These are phyloP conservation scores for Lineolata rhizophorae DNA, from an alignment of 495 filamentous ascomycete species.

Conservation along the genomic window DNA sequence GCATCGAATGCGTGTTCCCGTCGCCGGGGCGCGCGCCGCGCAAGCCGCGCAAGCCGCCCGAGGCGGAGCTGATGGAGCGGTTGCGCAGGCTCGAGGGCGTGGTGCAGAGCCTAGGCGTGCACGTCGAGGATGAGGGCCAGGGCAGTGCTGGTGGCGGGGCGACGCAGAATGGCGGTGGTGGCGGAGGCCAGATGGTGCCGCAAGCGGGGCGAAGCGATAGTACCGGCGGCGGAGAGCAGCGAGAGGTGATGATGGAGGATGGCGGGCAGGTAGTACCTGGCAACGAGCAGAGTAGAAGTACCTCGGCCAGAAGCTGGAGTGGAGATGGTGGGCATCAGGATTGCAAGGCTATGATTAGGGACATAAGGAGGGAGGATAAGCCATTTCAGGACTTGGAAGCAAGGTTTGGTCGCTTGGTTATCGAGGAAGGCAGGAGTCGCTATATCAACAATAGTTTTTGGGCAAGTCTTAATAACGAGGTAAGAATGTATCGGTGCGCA, in stretches of 20 bases:
- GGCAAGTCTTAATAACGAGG: slow-evolving; percentile 76
- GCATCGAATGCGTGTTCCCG: slow-evolving; percentile 67
- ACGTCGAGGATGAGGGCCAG: slow-evolving; percentile 15
- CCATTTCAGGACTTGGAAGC: slow-evolving; percentile 25
- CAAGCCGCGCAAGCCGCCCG: slow-evolving; percentile 41
- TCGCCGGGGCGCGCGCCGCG: slow-evolving; percentile 62
- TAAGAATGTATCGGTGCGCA: slow-evolving; percentile 15
- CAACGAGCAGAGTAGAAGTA: no score
- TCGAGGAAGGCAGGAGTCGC: slow-evolving; percentile 56
- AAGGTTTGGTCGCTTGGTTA: slow-evolving; percentile 60
- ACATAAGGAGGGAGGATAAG: slow-evolving; percentile 6
- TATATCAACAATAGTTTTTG: slow-evolving; percentile 84
- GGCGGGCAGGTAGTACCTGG: no score
- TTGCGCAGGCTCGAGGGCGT: slow-evolving; percentile 63
- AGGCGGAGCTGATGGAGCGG: slow-evolving; percentile 58
- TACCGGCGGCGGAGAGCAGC: slow-evolving; percentile 2
- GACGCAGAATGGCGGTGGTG: slow-evolving; percentile 8
- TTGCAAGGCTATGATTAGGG: no score
- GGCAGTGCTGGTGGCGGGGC: slow-evolving; percentile 2
- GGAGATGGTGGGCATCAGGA: no score
- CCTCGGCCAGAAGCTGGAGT: no score
- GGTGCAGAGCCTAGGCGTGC: slow-evolving; percentile 39
- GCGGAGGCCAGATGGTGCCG: not conserved
- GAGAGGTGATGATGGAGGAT: slow-evolving; percentile 1
- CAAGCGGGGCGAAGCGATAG: no score